Evolutionary conservation across 2,329 filamentous ascomycete species (phyloP).

Genomic region (Biscogniauxia mediterranea): DNA sequence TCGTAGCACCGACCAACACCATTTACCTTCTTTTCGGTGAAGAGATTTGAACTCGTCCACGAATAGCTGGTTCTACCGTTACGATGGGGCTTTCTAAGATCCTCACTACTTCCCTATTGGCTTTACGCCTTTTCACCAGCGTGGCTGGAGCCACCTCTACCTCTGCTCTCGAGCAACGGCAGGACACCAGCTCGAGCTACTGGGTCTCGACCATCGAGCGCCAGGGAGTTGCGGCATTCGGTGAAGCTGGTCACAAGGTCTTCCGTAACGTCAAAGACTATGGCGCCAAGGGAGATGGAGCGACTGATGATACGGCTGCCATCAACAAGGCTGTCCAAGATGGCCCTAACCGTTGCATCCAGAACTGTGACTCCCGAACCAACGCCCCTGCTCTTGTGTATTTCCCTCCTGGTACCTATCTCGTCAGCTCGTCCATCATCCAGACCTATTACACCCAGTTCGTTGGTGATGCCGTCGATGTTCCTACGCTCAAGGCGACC

Average conservation of each 20-base stretch:
- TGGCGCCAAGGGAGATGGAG: conserved; percentile 65
- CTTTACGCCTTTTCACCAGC: conserved; percentile 25
- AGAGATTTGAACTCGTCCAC: conserved; percentile 19
- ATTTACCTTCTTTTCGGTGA: conserved; percentile 18
- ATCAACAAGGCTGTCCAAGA: conserved; percentile 81
- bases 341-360: conserved; percentile 71
- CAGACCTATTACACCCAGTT: conserved; percentile 94
- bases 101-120: conserved; percentile 27
- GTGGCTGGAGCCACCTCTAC: conserved; percentile 19
- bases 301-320: conserved; percentile 79
- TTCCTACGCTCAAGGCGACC: conserved; percentile 74
- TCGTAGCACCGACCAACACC: conserved; percentile 11
- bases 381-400: conserved; percentile 84
- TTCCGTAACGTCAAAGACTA: conserved; percentile 77
- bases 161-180: conserved; percentile 22
- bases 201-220: conserved; percentile 71
- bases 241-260: conserved; percentile 62
- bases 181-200: conserved; percentile 50
- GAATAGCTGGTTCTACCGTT: conserved; percentile 31
- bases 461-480: conserved; percentile 71
- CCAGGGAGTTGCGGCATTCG: conserved; percentile 66
- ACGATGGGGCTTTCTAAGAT: conserved; percentile 34
- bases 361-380: conserved; percentile 80
- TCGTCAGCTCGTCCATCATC: conserved; percentile 74
- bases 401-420: conserved; percentile 85